Evolutionary conservation across 352 stramenopile genomes (phyloP), one percentile per base, ranked within the genome.

Genomic region (Globisporangium iwayamae): DNA sequence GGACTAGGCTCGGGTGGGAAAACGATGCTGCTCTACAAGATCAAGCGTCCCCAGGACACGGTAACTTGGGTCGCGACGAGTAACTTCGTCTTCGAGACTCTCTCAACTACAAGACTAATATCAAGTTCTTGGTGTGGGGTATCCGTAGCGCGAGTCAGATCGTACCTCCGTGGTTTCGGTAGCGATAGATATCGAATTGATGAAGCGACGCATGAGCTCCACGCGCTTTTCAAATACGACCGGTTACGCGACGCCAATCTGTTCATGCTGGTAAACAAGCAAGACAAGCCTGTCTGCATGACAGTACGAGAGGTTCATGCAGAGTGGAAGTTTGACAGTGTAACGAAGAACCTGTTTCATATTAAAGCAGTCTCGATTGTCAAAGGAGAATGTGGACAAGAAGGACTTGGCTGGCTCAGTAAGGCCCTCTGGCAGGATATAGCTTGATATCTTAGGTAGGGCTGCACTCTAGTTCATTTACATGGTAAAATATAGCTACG

Each of bases 231-330:
- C 28, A 55, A 70, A 22, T 54, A 78, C 0, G 73, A 87, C 14
- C 66, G 82, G 38, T 72, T 91, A 7, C 63, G 52, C 1, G 22
- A 73, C 22, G 68, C 67, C 14, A 81, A 83, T 47, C 46, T 87
- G 48, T 74, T 87, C 8, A 67, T 87, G 47, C 74, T 75, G 48
- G 72, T 76, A 22, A 87, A 85, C 70, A 85, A 87, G 32, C 78
- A 87, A 45, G 78, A 87, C 48, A 57, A 73, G 10, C 70, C 69
- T 1, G 56, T 58, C 5, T 72, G 69, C 25, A 57, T 83, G 62
- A 68, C 60, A 13, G 52, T 63, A 0, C 41, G 76, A 7, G 74
- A 81, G 50, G 56, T 85, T 30, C 58, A 67, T 16, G 62, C 67
- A n/a, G 69, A 61, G 36, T 53, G 85, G 52, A 67, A 79, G 13